Evolutionary conservation across 2,329 filamentous ascomycete species (phyloP).

Genomic region (Emericellopsis atlantica): DNA sequence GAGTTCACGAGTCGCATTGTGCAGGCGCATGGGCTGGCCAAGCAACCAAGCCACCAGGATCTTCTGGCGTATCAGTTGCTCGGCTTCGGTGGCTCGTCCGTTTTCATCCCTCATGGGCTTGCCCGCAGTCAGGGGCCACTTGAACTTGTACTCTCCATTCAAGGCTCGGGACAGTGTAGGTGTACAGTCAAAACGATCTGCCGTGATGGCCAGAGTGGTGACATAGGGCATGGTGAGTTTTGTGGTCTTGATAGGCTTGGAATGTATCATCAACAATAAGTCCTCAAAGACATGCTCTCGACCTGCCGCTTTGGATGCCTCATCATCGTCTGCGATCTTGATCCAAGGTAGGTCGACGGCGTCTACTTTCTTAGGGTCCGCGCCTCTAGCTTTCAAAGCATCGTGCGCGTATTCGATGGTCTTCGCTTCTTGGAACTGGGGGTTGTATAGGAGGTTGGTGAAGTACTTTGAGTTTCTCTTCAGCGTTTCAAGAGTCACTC

Average conservation of each 20-base stretch:
- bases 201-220: conserved; percentile 55
- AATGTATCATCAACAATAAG: conserved; percentile 55
- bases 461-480: conserved; percentile 58
- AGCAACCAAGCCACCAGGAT: conserved; percentile 54
- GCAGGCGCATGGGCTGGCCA: conserved; percentile 47
- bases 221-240: conserved; percentile 45
- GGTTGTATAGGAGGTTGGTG: conserved; percentile 49
- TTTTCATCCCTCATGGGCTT: conserved; percentile 21
- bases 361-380: conserved; percentile 34
- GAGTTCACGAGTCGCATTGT: conserved; percentile 49
- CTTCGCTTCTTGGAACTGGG: conserved; percentile 49
- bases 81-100: conserved; percentile 29
- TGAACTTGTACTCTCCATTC: conserved; percentile 33
- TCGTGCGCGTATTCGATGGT: conserved; percentile 38
- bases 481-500: conserved; percentile 44
- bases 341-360: conserved; percentile 47
- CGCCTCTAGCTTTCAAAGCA: conserved; percentile 30
- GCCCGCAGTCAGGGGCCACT: conserved; percentile 36
- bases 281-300: conserved; percentile 54
- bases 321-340: conserved; percentile 53
- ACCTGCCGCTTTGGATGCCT: conserved; percentile 46
- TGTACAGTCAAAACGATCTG: conserved; percentile 61
- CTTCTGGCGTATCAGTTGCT: conserved; percentile 58
- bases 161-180: conserved; percentile 40
- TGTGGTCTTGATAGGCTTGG: conserved; percentile 22